A percentile compares a stretch with the other conserved stretches of the same genome.
Evolutionary conservation across 306 rosid species (phyloP).

Genomic region (Quercus cerris): DNA sequence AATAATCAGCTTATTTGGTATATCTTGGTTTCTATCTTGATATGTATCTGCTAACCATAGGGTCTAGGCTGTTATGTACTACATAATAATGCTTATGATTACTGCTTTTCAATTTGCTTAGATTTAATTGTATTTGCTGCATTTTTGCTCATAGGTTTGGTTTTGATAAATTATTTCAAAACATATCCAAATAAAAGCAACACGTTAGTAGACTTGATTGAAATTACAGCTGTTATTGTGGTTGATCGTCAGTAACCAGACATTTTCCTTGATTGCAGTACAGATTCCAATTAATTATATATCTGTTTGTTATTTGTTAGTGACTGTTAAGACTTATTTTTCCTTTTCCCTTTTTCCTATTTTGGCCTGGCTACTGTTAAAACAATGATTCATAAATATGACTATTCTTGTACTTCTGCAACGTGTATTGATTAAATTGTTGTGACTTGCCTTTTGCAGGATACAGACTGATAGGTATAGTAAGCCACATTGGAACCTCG

Average conservation of each 20-base stretch:
- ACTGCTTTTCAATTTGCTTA: neutral
- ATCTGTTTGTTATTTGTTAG: neutral
- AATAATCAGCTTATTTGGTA: neutral
- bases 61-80: neutral
- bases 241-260: neutral
- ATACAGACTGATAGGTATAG: constrained; percentile 77
- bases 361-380: neutral
- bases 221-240: neutral
- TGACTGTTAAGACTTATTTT: neutral
- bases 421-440: neutral
- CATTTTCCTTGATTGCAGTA: neutral
- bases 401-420: neutral
- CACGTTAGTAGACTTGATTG: neutral
- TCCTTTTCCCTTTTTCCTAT: neutral
- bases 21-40: neutral
- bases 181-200: neutral
- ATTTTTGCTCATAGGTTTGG: neutral
- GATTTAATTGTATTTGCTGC: neutral
- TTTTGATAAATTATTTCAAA: neutral
- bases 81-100: neutral
- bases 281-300: neutral
- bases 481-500: constrained; percentile 95
- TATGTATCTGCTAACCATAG: neutral
- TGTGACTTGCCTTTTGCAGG: constrained; percentile 35
- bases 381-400: neutral